Conservation (phyloP, 2,329 filamentous ascomycete genomes). For the Microascus cirrosus region DNA sequence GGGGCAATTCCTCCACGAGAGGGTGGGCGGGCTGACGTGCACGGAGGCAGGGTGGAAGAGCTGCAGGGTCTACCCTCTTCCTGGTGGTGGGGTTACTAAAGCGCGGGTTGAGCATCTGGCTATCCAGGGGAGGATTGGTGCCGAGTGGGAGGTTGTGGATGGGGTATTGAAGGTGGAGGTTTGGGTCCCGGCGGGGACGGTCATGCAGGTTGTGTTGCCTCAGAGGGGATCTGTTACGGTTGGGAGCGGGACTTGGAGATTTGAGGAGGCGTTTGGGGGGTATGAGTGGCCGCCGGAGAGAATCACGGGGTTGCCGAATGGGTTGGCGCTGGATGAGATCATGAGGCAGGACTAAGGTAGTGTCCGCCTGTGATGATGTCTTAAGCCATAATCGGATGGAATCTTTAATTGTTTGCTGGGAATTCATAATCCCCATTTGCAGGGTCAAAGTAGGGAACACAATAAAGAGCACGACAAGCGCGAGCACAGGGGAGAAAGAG, state of each 20-base stretch:
- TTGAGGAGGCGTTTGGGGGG: not conserved
- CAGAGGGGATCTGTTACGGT: not conserved
- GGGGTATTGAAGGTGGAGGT: not conserved
- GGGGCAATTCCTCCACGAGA: not conserved
- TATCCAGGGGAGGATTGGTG: not conserved
- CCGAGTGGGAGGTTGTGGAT: not conserved
- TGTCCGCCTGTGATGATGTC: too few species aligned
- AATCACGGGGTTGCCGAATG: not conserved
- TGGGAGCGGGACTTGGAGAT: not conserved
- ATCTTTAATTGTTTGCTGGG: too few species aligned
- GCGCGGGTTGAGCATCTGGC: not conserved
- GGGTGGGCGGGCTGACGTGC: not conserved
- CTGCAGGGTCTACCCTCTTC: not conserved
- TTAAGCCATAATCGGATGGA: too few species aligned
- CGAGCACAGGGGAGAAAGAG: too few species aligned
- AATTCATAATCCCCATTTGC: too few species aligned
- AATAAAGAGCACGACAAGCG: too few species aligned
- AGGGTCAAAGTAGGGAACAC: too few species aligned
- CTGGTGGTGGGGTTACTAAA: not conserved
- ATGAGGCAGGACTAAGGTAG: not conserved
- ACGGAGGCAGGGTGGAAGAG: not conserved
- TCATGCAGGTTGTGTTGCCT: not conserved
- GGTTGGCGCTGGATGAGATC: not conserved
- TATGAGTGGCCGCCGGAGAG: not conserved
- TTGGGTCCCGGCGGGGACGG: not conserved